Evolutionary conservation across 192 early-diverging fungal species (phyloP), one percentile per base, ranked within the genome.

Genomic region (Backusella parvicylindrica): DNA sequence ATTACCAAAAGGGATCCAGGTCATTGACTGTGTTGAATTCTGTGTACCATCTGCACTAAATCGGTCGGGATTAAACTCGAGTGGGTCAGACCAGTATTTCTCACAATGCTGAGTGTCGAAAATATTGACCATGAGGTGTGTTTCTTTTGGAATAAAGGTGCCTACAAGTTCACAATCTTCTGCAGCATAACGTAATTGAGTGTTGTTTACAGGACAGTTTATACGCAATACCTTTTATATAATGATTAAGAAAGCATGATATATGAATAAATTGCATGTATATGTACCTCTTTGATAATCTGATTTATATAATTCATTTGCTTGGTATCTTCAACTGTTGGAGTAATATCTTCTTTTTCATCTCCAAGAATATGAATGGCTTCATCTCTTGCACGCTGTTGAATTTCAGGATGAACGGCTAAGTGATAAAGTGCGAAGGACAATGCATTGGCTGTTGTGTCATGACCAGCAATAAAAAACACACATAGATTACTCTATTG

Each of bases 401-500:
- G 89, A 36, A 89, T 82, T 6, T 88, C 75, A 36, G 71, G 71
- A 26, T 88, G 75, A 35, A 68, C 77, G 13, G 88, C 88, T n/a
- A 90, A 78, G 65, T 84, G 78, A 53, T 83, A 83, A 33, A 88
- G 72, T 33, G 83, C 40, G 63, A 80, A 80, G 7, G 86, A 77
- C 38, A 91, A 77, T 43, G 87, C 79, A 64, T 86, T 86, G 30
- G 88, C 87, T 2, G 87, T 89, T 37, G 86, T 89, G 64, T 89
- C 87, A 41, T 87, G 83, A 60, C 86, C 89, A 28, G 87, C 89
- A 32, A 89, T 75, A 38, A 87, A 89, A 75, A 90, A 89, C 53
- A 86, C 76, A 50, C 74, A 75, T 0, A 75, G 43, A 21, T 75
- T 75, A 33, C 74, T 66, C 74, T 75, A 41, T 37, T 28, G 40